Evolutionary conservation across 176 grass and related monocot genomes (phyloP).

Genomic region (Canna indica): DNA sequence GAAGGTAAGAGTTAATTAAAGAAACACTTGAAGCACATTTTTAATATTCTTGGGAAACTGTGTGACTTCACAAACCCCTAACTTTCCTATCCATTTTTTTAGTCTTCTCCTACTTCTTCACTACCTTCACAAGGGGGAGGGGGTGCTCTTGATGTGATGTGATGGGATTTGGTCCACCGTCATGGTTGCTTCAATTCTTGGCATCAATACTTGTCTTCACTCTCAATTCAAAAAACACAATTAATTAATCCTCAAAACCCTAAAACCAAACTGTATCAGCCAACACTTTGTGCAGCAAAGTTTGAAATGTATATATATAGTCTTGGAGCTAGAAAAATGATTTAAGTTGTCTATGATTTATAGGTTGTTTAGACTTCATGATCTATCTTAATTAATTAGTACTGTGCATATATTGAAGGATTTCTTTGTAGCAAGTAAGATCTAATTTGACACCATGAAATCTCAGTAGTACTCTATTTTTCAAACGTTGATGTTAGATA

Average conservation of each 20-base stretch:
- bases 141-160: neutral
- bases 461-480: neutral
- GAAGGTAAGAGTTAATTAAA: neutral
- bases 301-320: too few relatives aligned
- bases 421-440: neutral
- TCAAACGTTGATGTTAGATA: neutral
- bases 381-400: neutral
- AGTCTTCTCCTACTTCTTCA: neutral
- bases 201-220: constrained; percentile 36
- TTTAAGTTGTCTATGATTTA: neutral
- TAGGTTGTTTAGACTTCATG: neutral
- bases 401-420: neutral
- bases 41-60: constrained; percentile 15
- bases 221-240: constrained; percentile 12
- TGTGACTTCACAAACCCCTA: constrained; percentile 18
- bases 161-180: constrained; percentile 49
- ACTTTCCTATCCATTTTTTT: constrained; percentile 3
- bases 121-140: neutral
- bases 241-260: neutral
- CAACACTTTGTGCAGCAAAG: neutral
- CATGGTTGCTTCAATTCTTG: constrained; percentile 36
- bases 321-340: neutral
- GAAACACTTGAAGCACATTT: constrained; percentile 21
- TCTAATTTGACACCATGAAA: neutral
- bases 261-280: neutral